Percentiles rank a stretch among this genome's conserved stretches.
phyloP scores from a whole-genome alignment of 1,284 basidiomycete genomes.

The Singerocomus rubriflavus region DNA sequence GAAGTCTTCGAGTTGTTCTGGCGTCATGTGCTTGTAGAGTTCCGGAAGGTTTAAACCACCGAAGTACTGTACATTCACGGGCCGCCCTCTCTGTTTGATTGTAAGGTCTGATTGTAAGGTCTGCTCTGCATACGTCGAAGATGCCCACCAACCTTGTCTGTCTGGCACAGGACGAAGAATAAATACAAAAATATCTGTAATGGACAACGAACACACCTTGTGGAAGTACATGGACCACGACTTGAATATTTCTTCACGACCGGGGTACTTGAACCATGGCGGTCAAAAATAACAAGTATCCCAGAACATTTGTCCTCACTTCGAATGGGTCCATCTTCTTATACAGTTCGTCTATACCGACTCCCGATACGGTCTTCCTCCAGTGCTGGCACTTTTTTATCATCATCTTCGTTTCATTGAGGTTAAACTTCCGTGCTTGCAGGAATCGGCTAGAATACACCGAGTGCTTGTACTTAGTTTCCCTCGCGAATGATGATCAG shows the following conservation, averaged over 20 bases:
- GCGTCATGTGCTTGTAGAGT: slow-evolving; percentile 57
- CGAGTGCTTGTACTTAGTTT: slow-evolving; percentile 4
- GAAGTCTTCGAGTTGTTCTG: slow-evolving; percentile 62
- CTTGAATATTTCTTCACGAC: slow-evolving; percentile 62
- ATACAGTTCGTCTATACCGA: slow-evolving; percentile 59
- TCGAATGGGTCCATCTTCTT: slow-evolving; percentile 57
- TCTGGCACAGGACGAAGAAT: slow-evolving; percentile 34
- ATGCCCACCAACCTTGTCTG: slow-evolving; percentile 49
- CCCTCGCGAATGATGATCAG: background rate
- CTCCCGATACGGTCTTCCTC: slow-evolving; percentile 52
- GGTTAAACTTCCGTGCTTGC: slow-evolving; percentile 58
- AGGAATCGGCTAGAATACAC: slow-evolving; percentile 56
- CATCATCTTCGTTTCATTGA: slow-evolving; percentile 56
- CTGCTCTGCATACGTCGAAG: background rate
- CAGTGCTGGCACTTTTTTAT: slow-evolving; percentile 57
- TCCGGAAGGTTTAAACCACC: slow-evolving; percentile 58
- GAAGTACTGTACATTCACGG: slow-evolving; percentile 62
- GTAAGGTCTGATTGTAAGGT: slow-evolving; percentile 2
- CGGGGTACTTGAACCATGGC: slow-evolving; percentile 54
- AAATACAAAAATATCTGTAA: background rate
- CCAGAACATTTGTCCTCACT: slow-evolving; percentile 34
- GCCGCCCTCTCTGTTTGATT: slow-evolving; percentile 54
- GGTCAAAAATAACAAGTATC: slow-evolving; percentile 3
- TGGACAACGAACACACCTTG: slow-evolving; percentile 43
- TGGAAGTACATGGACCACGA: slow-evolving; percentile 75